Percentiles rank a stretch among this genome's conserved stretches.
These are phyloP conservation scores for Ustilago bromivora DNA, from an alignment of 1,284 basidiomycete genomes.

Conservation along the genomic window DNA sequence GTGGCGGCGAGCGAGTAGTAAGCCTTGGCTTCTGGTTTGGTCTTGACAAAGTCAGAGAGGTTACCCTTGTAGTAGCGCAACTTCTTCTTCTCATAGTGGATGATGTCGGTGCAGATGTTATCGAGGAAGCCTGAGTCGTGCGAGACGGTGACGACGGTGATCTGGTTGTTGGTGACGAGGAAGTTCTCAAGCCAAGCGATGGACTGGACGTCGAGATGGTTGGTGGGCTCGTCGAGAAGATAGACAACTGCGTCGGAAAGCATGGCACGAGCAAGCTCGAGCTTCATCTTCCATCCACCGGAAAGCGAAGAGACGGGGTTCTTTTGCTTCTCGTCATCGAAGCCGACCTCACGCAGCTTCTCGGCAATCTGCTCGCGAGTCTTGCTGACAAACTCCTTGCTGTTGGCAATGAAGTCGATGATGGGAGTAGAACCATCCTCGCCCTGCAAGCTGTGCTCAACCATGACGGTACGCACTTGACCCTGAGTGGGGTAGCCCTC, in stretches of 20 bases:
- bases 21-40: slow-evolving; percentile 92
- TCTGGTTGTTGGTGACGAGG: slow-evolving; percentile 70
- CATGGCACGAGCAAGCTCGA: slow-evolving; percentile 77
- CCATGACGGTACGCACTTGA: slow-evolving; percentile 89
- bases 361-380: slow-evolving; percentile 58
- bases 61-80: slow-evolving; percentile 96
- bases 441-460: slow-evolving; percentile 93
- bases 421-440: slow-evolving; percentile 85
- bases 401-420: slow-evolving; percentile 87
- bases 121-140: slow-evolving; percentile 99
- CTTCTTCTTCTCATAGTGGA: slow-evolving; percentile 97
- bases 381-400: slow-evolving; percentile 72
- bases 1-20: slow-evolving; percentile 97
- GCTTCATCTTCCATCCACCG: slow-evolving; percentile 99
- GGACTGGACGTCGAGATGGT: slow-evolving; percentile 80
- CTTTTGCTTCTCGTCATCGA: slow-evolving; percentile 85
- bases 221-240: slow-evolving; percentile 91
- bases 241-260: slow-evolving; percentile 81
- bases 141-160: slow-evolving; percentile 92
- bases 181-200: slow-evolving; percentile 95
- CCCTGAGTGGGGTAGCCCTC: slow-evolving; percentile 94
- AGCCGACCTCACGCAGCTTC: slow-evolving; percentile 74
- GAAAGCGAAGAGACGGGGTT: slow-evolving; percentile 90
- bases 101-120: slow-evolving; percentile 96
- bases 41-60: slow-evolving; percentile 88